Evolutionary conservation across 2,329 filamentous ascomycete species (phyloP).

Genomic region (Hymenoscyphus fraxineus): DNA sequence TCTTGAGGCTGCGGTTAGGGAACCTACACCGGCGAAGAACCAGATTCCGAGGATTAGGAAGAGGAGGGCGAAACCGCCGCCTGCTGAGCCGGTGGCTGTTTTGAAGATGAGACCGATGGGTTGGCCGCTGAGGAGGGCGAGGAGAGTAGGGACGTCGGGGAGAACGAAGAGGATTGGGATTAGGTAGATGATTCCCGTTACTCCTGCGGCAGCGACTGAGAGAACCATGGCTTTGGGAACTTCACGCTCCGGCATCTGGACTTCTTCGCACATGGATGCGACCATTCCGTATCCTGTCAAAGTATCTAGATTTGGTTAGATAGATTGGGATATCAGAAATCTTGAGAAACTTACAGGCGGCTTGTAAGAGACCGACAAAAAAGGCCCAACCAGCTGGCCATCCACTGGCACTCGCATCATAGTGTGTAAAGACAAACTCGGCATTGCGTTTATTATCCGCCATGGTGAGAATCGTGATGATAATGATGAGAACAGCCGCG

Average conservation of each 20-base stretch:
- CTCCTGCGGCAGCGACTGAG: slow-evolving; percentile 45
- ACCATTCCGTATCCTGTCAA: slow-evolving; percentile 66
- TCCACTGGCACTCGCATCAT: slow-evolving; percentile 60
- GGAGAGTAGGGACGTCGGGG: slow-evolving; percentile 44
- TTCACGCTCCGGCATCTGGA: slow-evolving; percentile 46
- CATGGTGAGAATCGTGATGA: slow-evolving; percentile 56
- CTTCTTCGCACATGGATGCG: slow-evolving; percentile 59
- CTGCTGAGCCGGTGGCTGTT: slow-evolving; percentile 46
- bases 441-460: slow-evolving; percentile 53
- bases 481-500: slow-evolving; percentile 62
- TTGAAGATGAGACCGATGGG: slow-evolving; percentile 49
- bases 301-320: slow-evolving; percentile 43
- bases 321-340: neutral
- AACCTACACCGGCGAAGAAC: slow-evolving; percentile 51
- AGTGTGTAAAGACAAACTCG: slow-evolving; percentile 65
- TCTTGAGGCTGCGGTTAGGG: slow-evolving; percentile 50
- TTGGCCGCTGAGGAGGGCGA: slow-evolving; percentile 44
- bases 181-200: slow-evolving; percentile 50
- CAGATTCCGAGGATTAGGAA: slow-evolving; percentile 48
- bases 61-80: slow-evolving; percentile 44
- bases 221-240: slow-evolving; percentile 46
- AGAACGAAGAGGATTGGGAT: slow-evolving; percentile 49
- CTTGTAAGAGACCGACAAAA: slow-evolving; percentile 67
- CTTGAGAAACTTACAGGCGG: slow-evolving; percentile 34
- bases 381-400: slow-evolving; percentile 70